Conservation (phyloP, 2,329 filamentous ascomycete genomes). For the Conoideocrella luteorostrata region DNA sequence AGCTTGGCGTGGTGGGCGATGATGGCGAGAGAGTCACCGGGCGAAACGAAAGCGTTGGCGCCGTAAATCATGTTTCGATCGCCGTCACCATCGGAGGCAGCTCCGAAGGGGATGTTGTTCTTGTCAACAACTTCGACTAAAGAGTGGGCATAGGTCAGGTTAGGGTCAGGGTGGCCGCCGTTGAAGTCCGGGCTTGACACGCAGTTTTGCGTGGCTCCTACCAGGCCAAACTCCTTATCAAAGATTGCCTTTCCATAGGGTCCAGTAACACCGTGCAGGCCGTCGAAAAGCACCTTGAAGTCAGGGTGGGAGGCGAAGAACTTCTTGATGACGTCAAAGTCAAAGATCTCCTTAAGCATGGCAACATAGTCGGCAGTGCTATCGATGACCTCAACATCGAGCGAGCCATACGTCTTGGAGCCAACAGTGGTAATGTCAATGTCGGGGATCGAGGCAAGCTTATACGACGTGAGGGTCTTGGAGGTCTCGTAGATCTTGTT, state of each 20-base stretch:
- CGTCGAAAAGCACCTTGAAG: slow-evolving; percentile 97
- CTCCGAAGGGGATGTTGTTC: slow-evolving; percentile 88
- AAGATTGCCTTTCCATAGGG: slow-evolving; percentile 95
- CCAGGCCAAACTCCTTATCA: slow-evolving; percentile 82
- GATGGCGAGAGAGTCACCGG: slow-evolving; percentile 94
- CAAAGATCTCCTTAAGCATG: slow-evolving; percentile 98
- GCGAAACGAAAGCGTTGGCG: slow-evolving; percentile 91
- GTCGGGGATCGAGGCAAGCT: slow-evolving; percentile 80
- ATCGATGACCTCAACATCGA: slow-evolving; percentile 95
- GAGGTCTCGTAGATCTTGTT: slow-evolving; percentile 96
- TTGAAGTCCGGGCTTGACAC: slow-evolving; percentile 89
- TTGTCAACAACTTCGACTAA: slow-evolving; percentile 91
- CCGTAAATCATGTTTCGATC: slow-evolving; percentile 99
- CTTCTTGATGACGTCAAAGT: slow-evolving; percentile 90
- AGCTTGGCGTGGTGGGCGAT: slow-evolving; percentile 95
- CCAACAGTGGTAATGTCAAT: slow-evolving; percentile 80
- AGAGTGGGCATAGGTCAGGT: slow-evolving; percentile 93
- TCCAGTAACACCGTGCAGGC: slow-evolving; percentile 87
- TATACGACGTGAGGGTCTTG: slow-evolving; percentile 86
- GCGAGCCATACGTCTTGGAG: slow-evolving; percentile 71
- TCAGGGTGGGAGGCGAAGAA: slow-evolving; percentile 83
- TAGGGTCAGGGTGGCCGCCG: slow-evolving; percentile 94
- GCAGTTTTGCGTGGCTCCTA: slow-evolving; percentile 80
- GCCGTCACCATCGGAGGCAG: slow-evolving; percentile 92
- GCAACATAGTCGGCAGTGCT: slow-evolving; percentile 85